Evolutionary conservation across 2,329 filamentous ascomycete species (phyloP), one percentile per base, ranked within the genome.

Genomic region (Ceratocystis eucalypticola): DNA sequence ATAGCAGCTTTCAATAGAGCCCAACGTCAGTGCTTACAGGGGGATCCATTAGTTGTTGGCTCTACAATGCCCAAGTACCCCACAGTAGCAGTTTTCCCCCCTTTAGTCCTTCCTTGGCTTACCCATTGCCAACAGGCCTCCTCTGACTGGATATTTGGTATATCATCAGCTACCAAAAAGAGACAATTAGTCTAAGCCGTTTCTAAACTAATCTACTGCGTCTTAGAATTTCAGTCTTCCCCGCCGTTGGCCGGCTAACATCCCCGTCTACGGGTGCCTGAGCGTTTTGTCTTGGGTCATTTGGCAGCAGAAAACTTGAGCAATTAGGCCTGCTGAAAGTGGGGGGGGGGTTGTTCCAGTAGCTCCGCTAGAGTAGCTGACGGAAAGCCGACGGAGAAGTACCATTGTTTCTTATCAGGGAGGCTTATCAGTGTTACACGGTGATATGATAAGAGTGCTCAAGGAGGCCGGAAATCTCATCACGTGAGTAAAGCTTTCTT

Each of bases 201-300:
- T 45, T 46, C 61, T 45, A 62, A 62, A 46, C 30, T 20, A 46
- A 41, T 44, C 41, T 8, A 1, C 28, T 7, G 5, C 20, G 5
- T 6, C 17, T 6, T 37, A n/a, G 1, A 15, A n/a, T 15, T 48
- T 3, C 17, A 22, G 61, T 17, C n/a, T 48, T 62, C 61, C 44
- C 61, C 61, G 61, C 44, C 44, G 37, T 25, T 62, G 20, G 22
- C 61, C 61, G 61, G 61, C 37, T 62, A 62, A 62, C 17, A 46
- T 62, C 61, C 61, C 61, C 61, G 61, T 48, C 41, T 62, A 62
- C 12, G 22, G 37, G 22, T 25, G 61, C 46, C 37, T 62, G n/a
- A 25, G 22, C 12, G 44, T 22, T 15, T 44, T 48, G 10, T 33
- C 41, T n/a, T 44, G n/a, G 37, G 22, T 30, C 22, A 25, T 46